Base-by-base conservation (phyloP, 768 basidiomycete genomes). In the Lentinula lateritia region DNA sequence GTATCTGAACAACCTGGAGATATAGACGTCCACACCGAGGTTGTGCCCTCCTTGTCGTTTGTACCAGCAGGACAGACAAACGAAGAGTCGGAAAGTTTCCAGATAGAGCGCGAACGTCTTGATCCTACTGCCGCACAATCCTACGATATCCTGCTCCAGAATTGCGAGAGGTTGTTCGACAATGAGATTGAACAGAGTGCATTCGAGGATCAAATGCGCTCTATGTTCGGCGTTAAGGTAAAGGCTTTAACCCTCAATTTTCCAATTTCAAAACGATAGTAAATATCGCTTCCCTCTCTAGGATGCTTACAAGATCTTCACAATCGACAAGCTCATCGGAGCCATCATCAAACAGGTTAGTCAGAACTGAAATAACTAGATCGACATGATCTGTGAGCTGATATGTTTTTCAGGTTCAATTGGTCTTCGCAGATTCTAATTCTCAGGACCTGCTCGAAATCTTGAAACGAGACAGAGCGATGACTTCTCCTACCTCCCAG, bases 191-290 rank as follows among this genome's bases (percentile, higher is more conserved):
- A 99, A 67, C 89, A 89, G 65, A 76, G 79, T 46, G 82, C 79
- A 4, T 98, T 95, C 70, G 96, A 98, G 73, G 97, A 99, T 66
- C 90, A 90, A 66, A 83, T 96, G 78, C 81, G 96, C 46, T 82
- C 81, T 60, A 87, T 94, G 80, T 95, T 93, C 72, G 91, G 92
- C n/a, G 80, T 86, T 48, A 85, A 85, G 79, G 94, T 89, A 39
- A 34, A 70, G 63, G n/a, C 28, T 10, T 50, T 34, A 4, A 28
- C 28, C 28, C 28, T 23, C 7, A 9, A 10, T 45, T 28, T 28
- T 36, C 20, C 4, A 9, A 15, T 34, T n/a, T n/a, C 39, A 23
- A 23, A 18, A 20, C 28, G 28, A 28, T 28, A 3, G 3, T 5
- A 12, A 58, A 35, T 63, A 15, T 34, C 4, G 10, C 39, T 60